Conservation (phyloP, 75 land plant species). For the Pseudotsuga menziesii region DNA sequence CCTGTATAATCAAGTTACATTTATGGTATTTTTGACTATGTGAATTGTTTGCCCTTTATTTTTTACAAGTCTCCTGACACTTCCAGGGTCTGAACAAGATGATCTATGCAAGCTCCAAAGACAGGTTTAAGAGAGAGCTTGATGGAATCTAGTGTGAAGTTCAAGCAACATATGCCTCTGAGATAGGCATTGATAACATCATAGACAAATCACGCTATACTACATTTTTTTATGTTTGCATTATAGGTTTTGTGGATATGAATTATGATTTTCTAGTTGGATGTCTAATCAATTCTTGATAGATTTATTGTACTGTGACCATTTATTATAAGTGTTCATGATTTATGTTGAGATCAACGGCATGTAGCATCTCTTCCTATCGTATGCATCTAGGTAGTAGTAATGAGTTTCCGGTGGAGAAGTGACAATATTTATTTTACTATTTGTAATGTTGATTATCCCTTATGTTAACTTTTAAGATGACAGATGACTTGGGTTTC, state of each 20-base stretch:
- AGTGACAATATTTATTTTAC: too few species aligned
- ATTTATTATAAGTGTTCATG: background rate
- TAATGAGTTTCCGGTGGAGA: too few species aligned
- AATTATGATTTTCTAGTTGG: constrained; percentile 5
- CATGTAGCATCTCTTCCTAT: background rate
- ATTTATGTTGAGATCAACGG: background rate
- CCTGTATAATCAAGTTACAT: too few species aligned
- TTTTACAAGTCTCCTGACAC: constrained; percentile 56
- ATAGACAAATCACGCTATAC: constrained; percentile 35
- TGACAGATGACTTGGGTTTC: background rate
- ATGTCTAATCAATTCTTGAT: constrained; percentile 6
- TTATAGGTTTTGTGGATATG: background rate
- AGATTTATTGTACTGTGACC: constrained; percentile 9
- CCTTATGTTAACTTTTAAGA: too few species aligned
- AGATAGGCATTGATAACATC: constrained; percentile 67
- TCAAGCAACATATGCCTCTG: constrained; percentile 71
- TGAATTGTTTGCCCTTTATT: background rate
- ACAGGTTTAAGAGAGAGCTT: constrained; percentile 57
- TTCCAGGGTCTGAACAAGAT: constrained; percentile 58
- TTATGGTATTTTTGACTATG: background rate
- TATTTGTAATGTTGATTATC: too few species aligned
- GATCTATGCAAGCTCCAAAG: constrained; percentile 77
- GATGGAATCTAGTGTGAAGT: constrained; percentile 64
- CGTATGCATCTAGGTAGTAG: background rate
- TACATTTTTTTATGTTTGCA: background rate